phyloP scores from a whole-genome alignment of 2,329 filamentous ascomycete genomes.

The Clarireedia paspali region DNA sequence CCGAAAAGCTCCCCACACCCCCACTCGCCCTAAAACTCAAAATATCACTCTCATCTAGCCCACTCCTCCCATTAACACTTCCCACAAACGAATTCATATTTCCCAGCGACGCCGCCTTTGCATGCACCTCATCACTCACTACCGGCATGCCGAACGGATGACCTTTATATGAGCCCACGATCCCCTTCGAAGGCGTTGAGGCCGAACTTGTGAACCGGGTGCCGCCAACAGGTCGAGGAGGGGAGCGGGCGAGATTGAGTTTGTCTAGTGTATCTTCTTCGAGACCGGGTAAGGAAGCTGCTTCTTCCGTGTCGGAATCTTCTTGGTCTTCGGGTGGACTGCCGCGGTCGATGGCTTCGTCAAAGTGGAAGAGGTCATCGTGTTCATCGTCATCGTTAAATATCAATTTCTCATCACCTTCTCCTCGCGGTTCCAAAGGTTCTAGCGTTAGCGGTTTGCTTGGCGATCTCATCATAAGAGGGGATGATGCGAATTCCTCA shows the following conservation, averaged over 20 bases:
- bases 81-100: constrained; percentile 45
- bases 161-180: constrained; percentile 46
- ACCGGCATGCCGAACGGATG: constrained; percentile 44
- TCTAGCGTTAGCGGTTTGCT: constrained; percentile 7
- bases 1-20: constrained; percentile 18
- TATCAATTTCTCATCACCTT: constrained; percentile 8
- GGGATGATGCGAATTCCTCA: neutral
- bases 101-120: constrained; percentile 40
- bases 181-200: constrained; percentile 7
- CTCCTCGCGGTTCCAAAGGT: neutral
- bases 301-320: constrained; percentile 7
- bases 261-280: constrained; percentile 2
- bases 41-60: constrained; percentile 24
- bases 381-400: constrained; percentile 18
- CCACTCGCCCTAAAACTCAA: constrained; percentile 20
- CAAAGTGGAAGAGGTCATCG: constrained; percentile 24
- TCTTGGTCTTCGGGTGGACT: constrained; percentile 10
- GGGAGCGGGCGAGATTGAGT: constrained; percentile 9
- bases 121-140: constrained; percentile 42
- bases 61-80: constrained; percentile 33
- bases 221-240: neutral
- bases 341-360: constrained; percentile 15
- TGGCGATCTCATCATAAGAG: constrained; percentile 1
- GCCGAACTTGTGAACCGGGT: neutral
- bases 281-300: neutral